Base-by-base conservation (phyloP, 129 eudicot genomes). In the Pseudognaphalium luteoalbum region DNA sequence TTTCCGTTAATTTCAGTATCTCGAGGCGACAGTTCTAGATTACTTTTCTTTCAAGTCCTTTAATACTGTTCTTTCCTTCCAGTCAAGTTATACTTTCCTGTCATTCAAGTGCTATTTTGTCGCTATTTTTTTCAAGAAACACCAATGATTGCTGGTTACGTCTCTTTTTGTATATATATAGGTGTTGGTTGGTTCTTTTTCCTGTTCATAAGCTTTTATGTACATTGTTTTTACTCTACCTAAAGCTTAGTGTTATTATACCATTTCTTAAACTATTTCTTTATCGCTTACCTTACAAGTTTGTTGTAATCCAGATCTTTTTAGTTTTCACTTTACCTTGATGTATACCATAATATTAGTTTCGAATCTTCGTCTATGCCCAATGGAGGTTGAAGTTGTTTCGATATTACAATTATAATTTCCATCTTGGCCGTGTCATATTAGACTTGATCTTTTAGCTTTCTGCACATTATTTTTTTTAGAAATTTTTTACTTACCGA, bases 1-100 rank as follows among this genome's bases (percentile, higher is more conserved):
- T 78, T 79, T 70, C 76, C 81, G 60, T 82, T 62, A 79, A 85
- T 68, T 80, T 87, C 73, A 85, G 66, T 86, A 84, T 82, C 81
- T 80, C 84, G 58, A 29, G 77, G 86, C 83, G 44, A 71, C 77
- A 66, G 73, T 85, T 72, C 70, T 79, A 76, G 66, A 59, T 86
- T 70, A 62, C 7, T 66, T 76, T 81, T 71, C 73, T 61, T 68
- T 71, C 61, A 44, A 58, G 65, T 89, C 80, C 65, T 78, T 83
- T 60, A 67, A 16, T 47, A 35, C 60, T 76, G 30, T 33, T 78
- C 78, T 86, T 74, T 78, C 74, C 81, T 82, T 74, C 71, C 77
- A 52, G 79, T 84, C 87, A 81, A 87, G 42, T 72, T 90, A 15
- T 37, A 83, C 20, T 80, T 61, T 66, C n/a, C n/a, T 63, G 68